Evolutionary conservation across 371 early-diverging fungal genomes (phyloP), one percentile per base, ranked within the genome.

Genomic region (Haplosporangium sp.): DNA sequence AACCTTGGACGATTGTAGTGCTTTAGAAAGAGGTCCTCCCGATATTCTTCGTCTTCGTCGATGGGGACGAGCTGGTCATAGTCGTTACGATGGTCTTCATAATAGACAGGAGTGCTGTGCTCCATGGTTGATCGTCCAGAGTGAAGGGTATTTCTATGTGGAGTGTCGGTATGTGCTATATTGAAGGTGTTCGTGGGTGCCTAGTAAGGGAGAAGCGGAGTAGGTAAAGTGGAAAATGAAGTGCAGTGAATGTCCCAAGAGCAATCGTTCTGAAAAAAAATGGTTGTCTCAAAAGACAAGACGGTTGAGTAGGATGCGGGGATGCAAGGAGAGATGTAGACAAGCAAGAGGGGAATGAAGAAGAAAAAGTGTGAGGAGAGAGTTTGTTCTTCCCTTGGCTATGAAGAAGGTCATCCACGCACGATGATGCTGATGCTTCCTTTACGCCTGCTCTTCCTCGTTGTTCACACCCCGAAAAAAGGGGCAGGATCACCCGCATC

Each of bases 41-140:
- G 66, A 38, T 70, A 67, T 42, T 76, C 71, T 53, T 76, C 77
- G 23, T 76, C 71, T 20, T 76, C 71, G 37, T 71, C 71, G 40
- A 76, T 45, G 12, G 54, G 59, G 14, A 67, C 55, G 1, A 63
- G 63, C 8, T 75, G 70, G 54, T 48, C 46, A 8, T 70, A 59
- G 18, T 73, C 58, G 1, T 60, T 57, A 43, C 51, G 21, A 38
- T 71, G 71, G 36, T 59, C 63, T 48, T 70, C 66, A 47, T 76
- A 76, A 47, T 66, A 76, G 51, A 55, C 37, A 9, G 50, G 50
- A 23, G 57, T 51, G 46, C 37, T 55, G 66, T 56, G 67, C 38
- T 53, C 55, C 73, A 73, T 73, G 13, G 40, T 37, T 12, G 45
- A 37, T 1, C 16, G n/a, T 14, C 8, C n/a, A 43, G 23, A 10